Evolutionary conservation across 345 rosid species (phyloP), one percentile per base, ranked within the genome.

Genomic region (Moringa oleifera): DNA sequence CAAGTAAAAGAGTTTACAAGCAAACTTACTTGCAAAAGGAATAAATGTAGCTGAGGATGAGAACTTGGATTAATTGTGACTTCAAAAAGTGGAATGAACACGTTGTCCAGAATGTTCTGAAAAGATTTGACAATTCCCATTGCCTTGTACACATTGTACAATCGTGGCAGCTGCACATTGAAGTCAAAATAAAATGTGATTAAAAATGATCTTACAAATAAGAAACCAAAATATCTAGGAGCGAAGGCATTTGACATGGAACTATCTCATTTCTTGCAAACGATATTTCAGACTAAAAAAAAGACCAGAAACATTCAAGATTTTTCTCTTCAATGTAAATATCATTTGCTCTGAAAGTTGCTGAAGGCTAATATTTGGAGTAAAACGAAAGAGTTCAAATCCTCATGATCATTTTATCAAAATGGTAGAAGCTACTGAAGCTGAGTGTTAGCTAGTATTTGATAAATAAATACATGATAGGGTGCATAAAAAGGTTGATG

Each of bases 91-190:
- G 85, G 85, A 63, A 81, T 73, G 66, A 81, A 81, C 47, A 81
- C 72, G 57, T 81, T 81, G 58, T 81, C 85, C 45, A 81, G 70
- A 62, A 81, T 78, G 68, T 71, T 81, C 75, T 81, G 85, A 68
- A 81, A 78, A 20, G 80, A 81, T 54, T 66, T 81, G 53, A 77
- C 82, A 20, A 79, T 81, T 51, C 85, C 85, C 79, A 81, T 75
- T 58, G 63, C 57, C 79, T 78, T 81, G 71, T 81, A 81, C 58
- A 81, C 61, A 52, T 78, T 81, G 73, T 81, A 81, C 31, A 81
- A 56, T 55, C 82, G 75, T 20, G 85, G 85, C 25, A 81, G 64
- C 85, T 81, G 82, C 78, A 70, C 20, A 57, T 52, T 62, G 24
- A 53, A 63, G n/a, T 52, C 9, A 25, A 51, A 65, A 55, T 20